Evolutionary conservation across 2,329 filamentous ascomycete species (phyloP), one percentile per base, ranked within the genome.

Genomic region (Stachybotrys chlorohalonatus): DNA sequence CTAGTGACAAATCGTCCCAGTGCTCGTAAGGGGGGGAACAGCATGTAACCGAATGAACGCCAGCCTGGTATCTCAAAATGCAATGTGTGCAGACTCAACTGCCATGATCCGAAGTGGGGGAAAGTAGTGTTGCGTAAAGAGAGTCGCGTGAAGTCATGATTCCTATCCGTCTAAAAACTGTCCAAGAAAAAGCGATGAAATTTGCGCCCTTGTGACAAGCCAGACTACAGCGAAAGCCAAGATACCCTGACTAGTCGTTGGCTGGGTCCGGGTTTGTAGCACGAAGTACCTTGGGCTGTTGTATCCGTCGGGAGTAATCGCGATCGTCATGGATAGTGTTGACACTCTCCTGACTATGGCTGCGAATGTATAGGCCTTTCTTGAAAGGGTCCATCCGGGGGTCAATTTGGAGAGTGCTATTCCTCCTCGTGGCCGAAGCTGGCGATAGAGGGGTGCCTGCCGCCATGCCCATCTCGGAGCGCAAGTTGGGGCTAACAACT

Each of bases 291-390:
- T 78, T 73, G 9, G 78, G 75, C 48, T 76, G 71, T 52, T 78
- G 79, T 13, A 86, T 82, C 59, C 76, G 74, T 58, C 83, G 73
- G 46, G 83, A 85, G 63, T 86, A 86, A 60, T 86, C 83, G 56
- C 83, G 81, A 57, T 86, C 81, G 63, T 86, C 83, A 55, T 79
- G 79, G 6, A 86, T 69, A 1, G 83, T 85, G 60, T 81, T 81
- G 63, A 86, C 70, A 63, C 82, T 86, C 64, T 86, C 83, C 57
- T 78, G 77, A 61, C 82, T 85, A 65, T 79, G 79, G 61, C 77
- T 83, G 31, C 79, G 74, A 48, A 73, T 70, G 64, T 85, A 86
- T 11, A 84, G 70, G 16, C 77, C 78, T 42, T 76, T 74, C 51
- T 79, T 76, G 57, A 80, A 84, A 0, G 83, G 83, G 61, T 86